Percentiles rank a stretch among this genome's conserved stretches.
These are phyloP conservation scores for Volutella citrinella DNA, from an alignment of 2,329 filamentous ascomycete species.

Conservation along the genomic window DNA sequence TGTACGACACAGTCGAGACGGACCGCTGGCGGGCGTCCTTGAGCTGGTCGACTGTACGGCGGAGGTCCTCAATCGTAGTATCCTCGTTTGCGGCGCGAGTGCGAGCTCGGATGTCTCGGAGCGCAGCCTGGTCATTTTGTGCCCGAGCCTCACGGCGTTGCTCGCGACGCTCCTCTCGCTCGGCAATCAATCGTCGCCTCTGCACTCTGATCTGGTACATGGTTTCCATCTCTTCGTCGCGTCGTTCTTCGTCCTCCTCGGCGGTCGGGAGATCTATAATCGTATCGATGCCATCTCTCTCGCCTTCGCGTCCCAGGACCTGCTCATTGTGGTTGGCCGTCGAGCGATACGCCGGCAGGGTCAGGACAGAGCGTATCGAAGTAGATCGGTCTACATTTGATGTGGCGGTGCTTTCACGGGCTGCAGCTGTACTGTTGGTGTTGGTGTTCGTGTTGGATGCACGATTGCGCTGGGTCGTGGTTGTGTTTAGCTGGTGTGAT, in stretches of 20 bases:
- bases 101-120: conserved; percentile 64
- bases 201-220: conserved; percentile 85
- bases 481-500: conserved; percentile 25
- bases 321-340: conserved; percentile 73
- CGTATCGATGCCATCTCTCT: conserved; percentile 85
- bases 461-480: conserved; percentile 12
- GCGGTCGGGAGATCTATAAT: conserved; percentile 81
- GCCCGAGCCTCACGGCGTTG: conserved; percentile 69
- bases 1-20: conserved; percentile 74
- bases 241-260: conserved; percentile 73
- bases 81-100: conserved; percentile 45
- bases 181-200: conserved; percentile 70
- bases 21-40: conserved; percentile 61
- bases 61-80: conserved; percentile 55
- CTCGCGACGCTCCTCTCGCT: conserved; percentile 72
- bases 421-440: conserved; percentile 7
- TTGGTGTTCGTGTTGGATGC: conserved; percentile 14
- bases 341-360: conserved; percentile 78
- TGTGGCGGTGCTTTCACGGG: conserved; percentile 23
- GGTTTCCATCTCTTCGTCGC: conserved; percentile 90
- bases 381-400: conserved; percentile 72
- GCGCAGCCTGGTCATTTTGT: conserved; percentile 64
- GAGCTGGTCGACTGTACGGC: conserved; percentile 52
- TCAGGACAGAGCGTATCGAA: conserved; percentile 90
- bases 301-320: conserved; percentile 83